Evolutionary conservation across 306 rosid species (phyloP).

Genomic region (Dryas alaskensis): DNA sequence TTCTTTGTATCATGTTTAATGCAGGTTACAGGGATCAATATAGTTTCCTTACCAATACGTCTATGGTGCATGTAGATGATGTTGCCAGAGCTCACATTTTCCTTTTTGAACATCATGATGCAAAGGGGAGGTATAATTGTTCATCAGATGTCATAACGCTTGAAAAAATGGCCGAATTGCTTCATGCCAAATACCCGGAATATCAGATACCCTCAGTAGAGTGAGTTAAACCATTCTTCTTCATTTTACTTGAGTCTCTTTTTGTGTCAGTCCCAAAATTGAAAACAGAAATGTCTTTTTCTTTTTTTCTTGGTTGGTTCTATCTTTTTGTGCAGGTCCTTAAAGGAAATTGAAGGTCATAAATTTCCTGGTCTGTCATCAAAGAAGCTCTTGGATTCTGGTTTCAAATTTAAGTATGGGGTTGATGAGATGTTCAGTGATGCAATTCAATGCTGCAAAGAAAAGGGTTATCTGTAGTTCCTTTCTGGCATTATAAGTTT

Average conservation of each 20-base stretch:
- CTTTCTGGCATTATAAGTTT: no score
- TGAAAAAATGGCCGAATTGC: constrained; percentile 25
- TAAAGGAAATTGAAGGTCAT: constrained; percentile 22
- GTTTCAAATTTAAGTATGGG: constrained; percentile 45
- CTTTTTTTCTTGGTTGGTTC: no score
- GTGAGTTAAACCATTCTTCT: constrained; percentile 38
- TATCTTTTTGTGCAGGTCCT: constrained; percentile 24
- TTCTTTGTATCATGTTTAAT: neutral
- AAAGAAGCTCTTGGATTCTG: constrained; percentile 50
- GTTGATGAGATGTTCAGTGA: constrained; percentile 42
- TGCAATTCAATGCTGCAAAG: constrained; percentile 45
- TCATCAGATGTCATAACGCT: constrained; percentile 33
- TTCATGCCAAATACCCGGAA: constrained; percentile 47
- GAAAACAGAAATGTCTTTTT: neutral
- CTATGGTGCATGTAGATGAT: constrained; percentile 63
- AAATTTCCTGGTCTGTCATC: constrained; percentile 30
- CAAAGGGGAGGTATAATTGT: constrained; percentile 60
- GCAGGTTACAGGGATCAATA: constrained; percentile 34
- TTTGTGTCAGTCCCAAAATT: neutral
- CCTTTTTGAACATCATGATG: constrained; percentile 51
- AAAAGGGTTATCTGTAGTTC: constrained; percentile 40
- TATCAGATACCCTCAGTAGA: constrained; percentile 41
- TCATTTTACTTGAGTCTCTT: neutral
- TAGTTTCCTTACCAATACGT: constrained; percentile 1
- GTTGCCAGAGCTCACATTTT: constrained; percentile 59